Conservation (phyloP, 2,329 filamentous ascomycete species). For the Trichoderma asperellum region DNA sequence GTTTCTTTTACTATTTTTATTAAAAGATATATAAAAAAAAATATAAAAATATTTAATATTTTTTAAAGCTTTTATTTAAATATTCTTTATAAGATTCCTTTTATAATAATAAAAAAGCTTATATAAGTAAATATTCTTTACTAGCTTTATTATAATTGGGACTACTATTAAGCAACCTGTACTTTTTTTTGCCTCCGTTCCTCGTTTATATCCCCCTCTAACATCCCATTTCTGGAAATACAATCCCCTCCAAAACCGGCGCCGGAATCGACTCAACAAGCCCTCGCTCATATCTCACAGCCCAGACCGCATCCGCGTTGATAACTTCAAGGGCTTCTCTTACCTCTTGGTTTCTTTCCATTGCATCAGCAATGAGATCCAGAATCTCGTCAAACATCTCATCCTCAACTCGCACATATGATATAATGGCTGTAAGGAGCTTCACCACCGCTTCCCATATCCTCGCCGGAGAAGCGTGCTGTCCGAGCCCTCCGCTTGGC, state of each 20-base stretch:
- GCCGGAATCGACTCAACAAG: constrained; percentile 42
- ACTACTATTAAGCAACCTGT: not conserved
- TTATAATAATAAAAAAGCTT: no score
- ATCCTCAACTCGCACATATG: constrained; percentile 67
- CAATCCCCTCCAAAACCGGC: constrained; percentile 50
- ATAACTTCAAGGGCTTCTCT: constrained; percentile 62
- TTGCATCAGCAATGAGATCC: constrained; percentile 58
- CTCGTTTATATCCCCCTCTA: not conserved
- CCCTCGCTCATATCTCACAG: constrained; percentile 58
- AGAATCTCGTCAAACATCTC: constrained; percentile 73
- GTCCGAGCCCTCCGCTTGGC: constrained; percentile 51
- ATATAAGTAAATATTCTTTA: not conserved
- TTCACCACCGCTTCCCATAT: constrained; percentile 66
- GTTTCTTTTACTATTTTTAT: no score
- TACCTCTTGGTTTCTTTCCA: constrained; percentile 53
- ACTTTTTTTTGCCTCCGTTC: no score
- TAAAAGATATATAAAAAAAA: no score
- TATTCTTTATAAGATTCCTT: no score
- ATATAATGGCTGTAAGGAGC: constrained; percentile 64
- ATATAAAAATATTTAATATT: no score
- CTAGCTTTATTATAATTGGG: no score
- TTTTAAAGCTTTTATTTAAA: no score
- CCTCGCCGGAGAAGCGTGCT: constrained; percentile 64
- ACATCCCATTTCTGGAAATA: constrained; percentile 44
- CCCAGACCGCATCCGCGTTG: constrained; percentile 79